These are phyloP conservation scores for Brassica balearica DNA, from an alignment of 441 rosid species.

Conservation along the genomic window DNA sequence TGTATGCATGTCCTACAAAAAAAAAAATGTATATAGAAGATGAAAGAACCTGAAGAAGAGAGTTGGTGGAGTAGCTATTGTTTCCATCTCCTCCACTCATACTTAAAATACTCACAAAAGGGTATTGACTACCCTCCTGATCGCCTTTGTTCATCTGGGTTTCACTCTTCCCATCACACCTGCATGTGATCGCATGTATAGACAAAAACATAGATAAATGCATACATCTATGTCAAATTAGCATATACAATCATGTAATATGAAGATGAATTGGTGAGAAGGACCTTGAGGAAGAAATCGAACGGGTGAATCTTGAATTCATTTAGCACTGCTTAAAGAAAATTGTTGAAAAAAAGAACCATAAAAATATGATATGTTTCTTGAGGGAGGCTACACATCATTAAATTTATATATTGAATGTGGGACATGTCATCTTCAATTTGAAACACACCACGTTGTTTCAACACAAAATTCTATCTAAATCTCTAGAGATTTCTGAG, in stretches of 20 bases:
- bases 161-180: slow-evolving; percentile 10
- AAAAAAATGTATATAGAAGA: background rate
- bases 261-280: slow-evolving; percentile 18
- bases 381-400: background rate
- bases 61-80: slow-evolving; percentile 32
- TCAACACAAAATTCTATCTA: background rate
- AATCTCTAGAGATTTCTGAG: background rate
- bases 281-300: slow-evolving; percentile 18
- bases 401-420: background rate
- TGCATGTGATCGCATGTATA: background rate
- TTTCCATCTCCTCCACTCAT: slow-evolving; percentile 31
- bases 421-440: background rate
- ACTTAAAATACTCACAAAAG: slow-evolving; percentile 24
- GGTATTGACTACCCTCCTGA: slow-evolving; percentile 1
- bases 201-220: background rate
- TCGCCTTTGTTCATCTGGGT: background rate
- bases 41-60: slow-evolving; percentile 36
- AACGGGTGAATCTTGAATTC: slow-evolving; percentile 28
- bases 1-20: background rate
- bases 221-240: background rate
- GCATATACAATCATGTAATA: slow-evolving; percentile 12
- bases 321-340: slow-evolving; percentile 10
- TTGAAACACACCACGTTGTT: background rate
- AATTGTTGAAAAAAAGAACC: too few species aligned
- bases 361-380: slow-evolving; percentile 1